Conservation (phyloP, 805 yeast species). For the Candida ortonii region DNA sequence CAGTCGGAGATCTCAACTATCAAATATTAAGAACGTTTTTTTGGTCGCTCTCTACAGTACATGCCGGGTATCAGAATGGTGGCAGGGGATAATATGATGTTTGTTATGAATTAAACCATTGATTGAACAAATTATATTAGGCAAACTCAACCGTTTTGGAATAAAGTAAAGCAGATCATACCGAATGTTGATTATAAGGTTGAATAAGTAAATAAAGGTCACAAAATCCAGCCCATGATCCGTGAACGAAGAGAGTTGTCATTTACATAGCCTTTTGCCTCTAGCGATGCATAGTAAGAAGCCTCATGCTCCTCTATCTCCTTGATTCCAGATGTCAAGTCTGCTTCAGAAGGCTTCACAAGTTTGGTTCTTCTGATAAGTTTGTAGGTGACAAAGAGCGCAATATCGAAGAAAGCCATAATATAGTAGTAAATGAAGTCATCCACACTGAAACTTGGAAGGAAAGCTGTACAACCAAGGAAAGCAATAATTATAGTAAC, state of each 20-base stretch:
- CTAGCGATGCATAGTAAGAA: constrained; percentile 21
- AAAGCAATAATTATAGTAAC: constrained; percentile 36
- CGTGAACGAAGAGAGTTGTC: constrained; percentile 2
- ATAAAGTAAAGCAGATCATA: not conserved
- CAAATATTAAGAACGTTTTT: not conserved
- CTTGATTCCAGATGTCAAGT: constrained; percentile 41
- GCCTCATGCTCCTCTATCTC: constrained; percentile 51
- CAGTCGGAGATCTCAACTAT: too few species aligned
- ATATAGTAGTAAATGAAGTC: constrained; percentile 45
- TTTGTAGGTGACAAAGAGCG: constrained; percentile 36
- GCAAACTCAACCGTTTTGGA: too few species aligned
- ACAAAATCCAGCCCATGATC: constrained; percentile 11
- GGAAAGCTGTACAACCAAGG: constrained; percentile 40
- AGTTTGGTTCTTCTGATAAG: constrained; percentile 37
- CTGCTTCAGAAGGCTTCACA: constrained; percentile 45
- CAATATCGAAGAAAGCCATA: constrained; percentile 40
- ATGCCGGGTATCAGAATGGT: not conserved
- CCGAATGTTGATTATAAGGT: too few species aligned
- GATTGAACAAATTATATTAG: too few species aligned
- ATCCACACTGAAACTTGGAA: constrained; percentile 37
- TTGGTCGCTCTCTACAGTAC: not conserved
- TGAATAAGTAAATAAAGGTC: not conserved
- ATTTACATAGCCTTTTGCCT: constrained; percentile 2
- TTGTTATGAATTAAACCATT: too few species aligned
- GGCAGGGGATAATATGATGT: too few species aligned